Conservation (phyloP, 371 early-diverging fungal genomes). For the Apophysomyces variabilis region DNA sequence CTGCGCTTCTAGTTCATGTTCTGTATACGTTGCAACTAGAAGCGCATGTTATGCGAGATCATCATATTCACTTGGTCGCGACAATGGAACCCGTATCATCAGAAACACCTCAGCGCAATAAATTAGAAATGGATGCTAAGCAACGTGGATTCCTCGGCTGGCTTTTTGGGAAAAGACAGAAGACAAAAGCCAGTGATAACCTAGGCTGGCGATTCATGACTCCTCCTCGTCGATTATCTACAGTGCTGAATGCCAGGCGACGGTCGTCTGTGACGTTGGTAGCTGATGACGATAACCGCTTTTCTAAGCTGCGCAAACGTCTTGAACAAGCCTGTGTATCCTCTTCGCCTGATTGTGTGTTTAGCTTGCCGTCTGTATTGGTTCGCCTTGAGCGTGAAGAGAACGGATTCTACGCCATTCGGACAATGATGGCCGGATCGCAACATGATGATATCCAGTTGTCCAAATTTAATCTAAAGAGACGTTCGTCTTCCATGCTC, state of each 20-base stretch:
- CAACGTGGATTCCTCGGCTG: conserved; percentile 20
- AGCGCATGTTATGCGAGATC: conserved; percentile 51
- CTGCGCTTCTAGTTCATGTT: conserved; percentile 45
- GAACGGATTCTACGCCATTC: conserved; percentile 28
- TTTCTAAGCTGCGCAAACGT: conserved; percentile 43
- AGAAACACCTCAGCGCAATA: background rate
- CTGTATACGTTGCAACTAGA: conserved; percentile 58
- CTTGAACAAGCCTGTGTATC: conserved; percentile 61
- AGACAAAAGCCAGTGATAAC: conserved; percentile 6
- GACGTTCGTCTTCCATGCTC: conserved; percentile 21
- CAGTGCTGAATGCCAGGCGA: background rate
- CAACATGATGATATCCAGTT: conserved; percentile 26
- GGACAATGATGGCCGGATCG: conserved; percentile 19
- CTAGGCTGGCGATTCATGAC: conserved; percentile 7
- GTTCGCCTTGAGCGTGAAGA: conserved; percentile 60
- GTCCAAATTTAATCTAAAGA: conserved; percentile 14
- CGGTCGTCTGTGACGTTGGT: conserved; percentile 4
- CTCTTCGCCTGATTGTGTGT: conserved; percentile 61
- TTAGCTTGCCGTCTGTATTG: conserved; percentile 61
- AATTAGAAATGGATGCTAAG: conserved; percentile 13
- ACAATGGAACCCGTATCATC: background rate
- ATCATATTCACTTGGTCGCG: conserved; percentile 21
- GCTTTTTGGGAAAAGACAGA: background rate
- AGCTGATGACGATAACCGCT: conserved; percentile 28
- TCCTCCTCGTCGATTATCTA: conserved; percentile 3